Base-by-base conservation (phyloP, 495 filamentous ascomycete genomes). In the Choiromyces venosus region DNA sequence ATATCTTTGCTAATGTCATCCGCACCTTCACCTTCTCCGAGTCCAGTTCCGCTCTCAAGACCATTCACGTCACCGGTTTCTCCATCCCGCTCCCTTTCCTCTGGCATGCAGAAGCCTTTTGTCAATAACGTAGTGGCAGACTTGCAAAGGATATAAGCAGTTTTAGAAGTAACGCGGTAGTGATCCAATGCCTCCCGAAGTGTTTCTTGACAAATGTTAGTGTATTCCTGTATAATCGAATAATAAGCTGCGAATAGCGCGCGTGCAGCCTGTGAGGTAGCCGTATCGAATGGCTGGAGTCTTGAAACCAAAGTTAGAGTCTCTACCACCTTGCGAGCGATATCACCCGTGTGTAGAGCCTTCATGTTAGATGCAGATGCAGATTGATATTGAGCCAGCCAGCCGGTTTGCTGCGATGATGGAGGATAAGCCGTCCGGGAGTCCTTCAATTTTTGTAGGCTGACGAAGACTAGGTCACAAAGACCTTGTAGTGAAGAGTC, bases 1-100 rank as follows among this genome's bases (percentile, higher is more conserved):
- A 99, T 90, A 80, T 98, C 94, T 78, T 98, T 97, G 83, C 93
- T 97, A 71, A 99, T 97, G 83, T 99, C 94, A 79, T 98, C 93
- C 2, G 90, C 93, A 36, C 93, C 96, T 79, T 97, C 91, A 18
- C 94, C 94, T 71, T 97, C 94, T 38, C 95, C 96, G n/a, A 99
- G 87, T 36, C 96, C 96, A 6, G 94, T 98, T n/a, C 96, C 96
- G 67, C 86, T 87, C 82, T 99, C 94, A 56, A 97, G 85, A 8
- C 92, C 91, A 25, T 87, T 85, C 74, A 90, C 87, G 29, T 75
- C 46, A 6, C 73, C 75, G 44, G 88, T 87, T 36, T 87, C 85
- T 66, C 90, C 88, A 7, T 87, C 85, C 46, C 88, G 87, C 25
- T 89, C 91, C 68, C 91, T 88, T 77, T 97, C 93, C 21, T 88